These are phyloP conservation scores for Penicillium lividum DNA, from an alignment of 495 filamentous ascomycete species.

Conservation along the genomic window DNA sequence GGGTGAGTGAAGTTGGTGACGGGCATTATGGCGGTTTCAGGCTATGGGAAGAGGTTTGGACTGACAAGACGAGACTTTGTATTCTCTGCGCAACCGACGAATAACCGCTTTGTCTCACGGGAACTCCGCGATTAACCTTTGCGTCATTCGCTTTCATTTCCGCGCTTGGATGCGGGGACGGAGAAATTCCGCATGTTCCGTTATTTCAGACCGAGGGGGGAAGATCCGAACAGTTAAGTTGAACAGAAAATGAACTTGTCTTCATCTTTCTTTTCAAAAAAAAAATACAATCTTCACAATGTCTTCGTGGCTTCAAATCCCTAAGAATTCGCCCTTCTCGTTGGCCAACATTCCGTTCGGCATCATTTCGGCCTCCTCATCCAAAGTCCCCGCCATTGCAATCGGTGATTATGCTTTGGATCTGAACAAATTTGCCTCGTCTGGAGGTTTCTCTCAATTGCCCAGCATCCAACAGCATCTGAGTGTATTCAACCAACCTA, in stretches of 20 bases:
- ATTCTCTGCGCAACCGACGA: not conserved
- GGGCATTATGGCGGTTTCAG: constrained; percentile 44
- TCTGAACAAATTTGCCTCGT: constrained; percentile 61
- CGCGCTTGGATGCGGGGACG: constrained; percentile 34
- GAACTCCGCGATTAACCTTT: constrained; percentile 24
- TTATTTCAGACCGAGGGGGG: constrained; percentile 9
- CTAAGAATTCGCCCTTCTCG: constrained; percentile 71
- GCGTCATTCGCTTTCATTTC: constrained; percentile 13
- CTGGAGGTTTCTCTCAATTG: constrained; percentile 61
- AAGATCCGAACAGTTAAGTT: constrained; percentile 15
- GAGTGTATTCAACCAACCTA: constrained; percentile 65
- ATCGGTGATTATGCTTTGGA: constrained; percentile 80
- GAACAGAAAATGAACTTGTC: not conserved
- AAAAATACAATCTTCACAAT: constrained; percentile 34
- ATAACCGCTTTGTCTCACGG: not conserved
- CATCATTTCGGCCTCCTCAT: constrained; percentile 65
- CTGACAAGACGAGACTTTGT: constrained; percentile 5
- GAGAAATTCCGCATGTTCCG: constrained; percentile 29
- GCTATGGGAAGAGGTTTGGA: not conserved
- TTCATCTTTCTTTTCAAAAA: not conserved
- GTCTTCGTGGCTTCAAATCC: constrained; percentile 68
- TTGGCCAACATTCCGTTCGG: constrained; percentile 92
- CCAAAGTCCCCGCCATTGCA: constrained; percentile 69
- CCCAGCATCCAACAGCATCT: constrained; percentile 58
- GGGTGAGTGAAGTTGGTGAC: constrained; percentile 54